These are phyloP conservation scores for Yamadazyma sp. DNA, from an alignment of 805 yeast species.

Conservation along the genomic window DNA sequence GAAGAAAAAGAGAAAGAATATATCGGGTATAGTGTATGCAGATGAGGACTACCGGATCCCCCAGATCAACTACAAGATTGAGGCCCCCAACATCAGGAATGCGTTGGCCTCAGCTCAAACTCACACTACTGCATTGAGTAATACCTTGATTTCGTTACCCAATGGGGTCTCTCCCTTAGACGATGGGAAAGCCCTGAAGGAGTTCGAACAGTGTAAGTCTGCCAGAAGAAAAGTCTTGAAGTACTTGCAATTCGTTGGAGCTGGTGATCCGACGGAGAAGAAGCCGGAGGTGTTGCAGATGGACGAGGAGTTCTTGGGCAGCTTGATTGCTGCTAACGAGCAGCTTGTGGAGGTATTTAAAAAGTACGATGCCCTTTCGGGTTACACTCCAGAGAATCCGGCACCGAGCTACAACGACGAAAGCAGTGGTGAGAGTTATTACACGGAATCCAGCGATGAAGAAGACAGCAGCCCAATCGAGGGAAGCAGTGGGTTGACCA, in stretches of 20 bases:
- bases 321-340: slow-evolving; percentile 85
- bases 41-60: slow-evolving; percentile 63
- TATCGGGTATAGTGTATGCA: slow-evolving; percentile 28
- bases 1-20: slow-evolving; percentile 18
- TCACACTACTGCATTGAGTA: slow-evolving; percentile 66
- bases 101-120: slow-evolving; percentile 75
- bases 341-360: slow-evolving; percentile 76
- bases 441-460: slow-evolving; percentile 31
- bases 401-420: slow-evolving; percentile 34
- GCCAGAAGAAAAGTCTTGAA: slow-evolving; percentile 76
- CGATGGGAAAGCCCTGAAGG: slow-evolving; percentile 55
- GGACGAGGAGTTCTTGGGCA: slow-evolving; percentile 85
- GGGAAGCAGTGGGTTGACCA: slow-evolving; percentile 7
- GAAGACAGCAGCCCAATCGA: slow-evolving; percentile 18
- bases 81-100: slow-evolving; percentile 67
- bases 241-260: slow-evolving; percentile 78
- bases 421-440: slow-evolving; percentile 38
- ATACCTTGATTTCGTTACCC: slow-evolving; percentile 39
- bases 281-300: slow-evolving; percentile 26
- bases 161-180: slow-evolving; percentile 62
- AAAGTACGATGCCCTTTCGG: slow-evolving; percentile 58
- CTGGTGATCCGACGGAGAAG: slow-evolving; percentile 36
- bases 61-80: slow-evolving; percentile 63
- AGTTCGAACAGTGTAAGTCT: slow-evolving; percentile 72
- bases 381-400: slow-evolving; percentile 39